Percentiles rank a stretch among this genome's conserved stretches.
Evolutionary conservation across 2,329 filamentous ascomycete species (phyloP).

Genomic region (Zasmidium cellare): DNA sequence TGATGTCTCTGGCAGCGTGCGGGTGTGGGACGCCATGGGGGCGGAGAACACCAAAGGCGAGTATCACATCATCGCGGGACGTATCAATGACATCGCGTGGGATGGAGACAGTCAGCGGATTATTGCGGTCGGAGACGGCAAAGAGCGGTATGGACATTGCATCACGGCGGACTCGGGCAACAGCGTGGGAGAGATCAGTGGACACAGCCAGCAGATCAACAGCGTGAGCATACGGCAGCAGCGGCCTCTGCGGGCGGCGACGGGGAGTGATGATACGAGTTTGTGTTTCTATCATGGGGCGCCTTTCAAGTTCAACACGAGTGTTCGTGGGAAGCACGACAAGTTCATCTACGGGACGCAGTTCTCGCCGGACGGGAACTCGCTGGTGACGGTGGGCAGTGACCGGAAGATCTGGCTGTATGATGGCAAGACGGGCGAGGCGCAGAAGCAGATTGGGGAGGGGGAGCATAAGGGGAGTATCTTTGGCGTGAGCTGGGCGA

Average conservation of each 20-base stretch:
- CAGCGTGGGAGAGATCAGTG: slow-evolving; percentile 88
- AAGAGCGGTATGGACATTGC: slow-evolving; percentile 89
- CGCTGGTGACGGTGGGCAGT: slow-evolving; percentile 85
- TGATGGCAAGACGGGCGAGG: slow-evolving; percentile 91
- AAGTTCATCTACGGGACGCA: slow-evolving; percentile 86
- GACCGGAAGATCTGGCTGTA: slow-evolving; percentile 92
- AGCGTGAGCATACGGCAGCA: slow-evolving; percentile 85
- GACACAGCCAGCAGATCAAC: slow-evolving; percentile 89
- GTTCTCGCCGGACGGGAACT: slow-evolving; percentile 84
- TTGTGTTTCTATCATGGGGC: slow-evolving; percentile 91
- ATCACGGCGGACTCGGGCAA: slow-evolving; percentile 96
- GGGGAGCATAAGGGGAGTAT: slow-evolving; percentile 86
- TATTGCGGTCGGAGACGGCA: slow-evolving; percentile 93
- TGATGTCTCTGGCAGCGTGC: slow-evolving; percentile 78
- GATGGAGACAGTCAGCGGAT: slow-evolving; percentile 95
- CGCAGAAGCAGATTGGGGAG: slow-evolving; percentile 73
- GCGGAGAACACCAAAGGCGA: slow-evolving; percentile 90
- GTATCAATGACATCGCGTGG: slow-evolving; percentile 96
- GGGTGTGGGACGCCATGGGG: slow-evolving; percentile 86
- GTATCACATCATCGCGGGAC: slow-evolving; percentile 89
- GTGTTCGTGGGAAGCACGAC: slow-evolving; percentile 74
- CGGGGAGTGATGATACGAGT: slow-evolving; percentile 84
- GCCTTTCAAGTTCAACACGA: slow-evolving; percentile 94
- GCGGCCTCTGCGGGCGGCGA: slow-evolving; percentile 86
- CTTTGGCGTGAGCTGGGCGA: slow-evolving; percentile 86